phyloP scores from a whole-genome alignment of 2,329 filamentous ascomycete species.

The Fusarium bactridioides region DNA sequence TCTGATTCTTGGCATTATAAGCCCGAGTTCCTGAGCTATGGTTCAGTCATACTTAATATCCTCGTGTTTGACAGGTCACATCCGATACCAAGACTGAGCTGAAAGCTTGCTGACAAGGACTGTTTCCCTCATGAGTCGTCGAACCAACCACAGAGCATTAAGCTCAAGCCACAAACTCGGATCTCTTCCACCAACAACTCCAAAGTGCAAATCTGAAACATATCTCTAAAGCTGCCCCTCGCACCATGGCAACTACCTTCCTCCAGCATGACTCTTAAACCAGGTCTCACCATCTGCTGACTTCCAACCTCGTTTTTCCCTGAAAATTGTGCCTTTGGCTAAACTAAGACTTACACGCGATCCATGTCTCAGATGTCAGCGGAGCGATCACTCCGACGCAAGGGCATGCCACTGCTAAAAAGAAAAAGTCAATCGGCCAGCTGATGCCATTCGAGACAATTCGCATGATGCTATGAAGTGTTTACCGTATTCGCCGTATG shows the following conservation, averaged over 20 bases:
- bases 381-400: conserved; percentile 15
- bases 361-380: conserved; percentile 7
- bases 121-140: neutral
- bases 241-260: neutral
- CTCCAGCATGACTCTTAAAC: neutral
- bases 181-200: neutral
- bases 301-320: neutral
- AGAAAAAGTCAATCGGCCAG: neutral
- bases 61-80: neutral
- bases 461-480: neutral
- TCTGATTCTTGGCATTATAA: neutral
- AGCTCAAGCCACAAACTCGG: neutral
- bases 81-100: neutral
- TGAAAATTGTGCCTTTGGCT: neutral
- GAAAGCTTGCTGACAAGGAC: neutral
- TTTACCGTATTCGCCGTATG: neutral
- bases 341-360: conserved; percentile 3
- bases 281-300: neutral
- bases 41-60: neutral
- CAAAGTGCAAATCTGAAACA: neutral
- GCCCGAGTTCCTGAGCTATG: neutral
- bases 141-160: neutral
- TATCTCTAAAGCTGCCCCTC: neutral
- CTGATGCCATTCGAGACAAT: conserved; percentile 13
- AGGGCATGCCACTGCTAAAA: neutral